phyloP scores from a whole-genome alignment of 2,329 filamentous ascomycete genomes.

The Diaporthe citrichinensis region DNA sequence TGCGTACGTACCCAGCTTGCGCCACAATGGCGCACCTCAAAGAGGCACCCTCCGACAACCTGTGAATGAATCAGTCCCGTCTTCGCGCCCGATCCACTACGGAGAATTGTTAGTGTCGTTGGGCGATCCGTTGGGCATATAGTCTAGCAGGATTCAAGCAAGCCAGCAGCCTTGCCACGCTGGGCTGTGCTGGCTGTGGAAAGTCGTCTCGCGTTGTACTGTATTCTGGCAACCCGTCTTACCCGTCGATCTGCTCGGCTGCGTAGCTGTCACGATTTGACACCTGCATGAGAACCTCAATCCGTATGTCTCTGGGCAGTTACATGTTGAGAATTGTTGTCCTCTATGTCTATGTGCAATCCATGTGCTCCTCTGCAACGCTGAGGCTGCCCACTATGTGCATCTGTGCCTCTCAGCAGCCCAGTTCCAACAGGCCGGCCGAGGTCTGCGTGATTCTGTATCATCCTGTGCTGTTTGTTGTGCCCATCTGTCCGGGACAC shows the following conservation, averaged over 20 bases:
- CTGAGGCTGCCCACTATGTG: constrained; percentile 26
- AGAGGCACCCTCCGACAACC: neutral
- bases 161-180: constrained; percentile 6
- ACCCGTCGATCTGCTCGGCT: neutral
- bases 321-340: constrained; percentile 25
- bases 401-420: constrained; percentile 20
- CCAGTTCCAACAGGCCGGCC: neutral
- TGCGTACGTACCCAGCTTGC: constrained; percentile 24
- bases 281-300: neutral
- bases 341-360: constrained; percentile 41
- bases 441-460: neutral
- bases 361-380: constrained; percentile 27
- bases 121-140: constrained; percentile 10
- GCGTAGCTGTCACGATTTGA: neutral
- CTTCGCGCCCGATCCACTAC: constrained; percentile 7
- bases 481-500: neutral
- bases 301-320: neutral
- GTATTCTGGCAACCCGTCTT: neutral
- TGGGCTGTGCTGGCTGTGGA: neutral
- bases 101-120: neutral
- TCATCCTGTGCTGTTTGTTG: constrained; percentile 10
- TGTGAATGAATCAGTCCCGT: constrained; percentile 6
- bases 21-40: constrained; percentile 20
- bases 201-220: neutral
- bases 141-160: neutral